Evolutionary conservation across 2,329 filamentous ascomycete genomes (phyloP).

Genomic region (Tolypocladium sp.): DNA sequence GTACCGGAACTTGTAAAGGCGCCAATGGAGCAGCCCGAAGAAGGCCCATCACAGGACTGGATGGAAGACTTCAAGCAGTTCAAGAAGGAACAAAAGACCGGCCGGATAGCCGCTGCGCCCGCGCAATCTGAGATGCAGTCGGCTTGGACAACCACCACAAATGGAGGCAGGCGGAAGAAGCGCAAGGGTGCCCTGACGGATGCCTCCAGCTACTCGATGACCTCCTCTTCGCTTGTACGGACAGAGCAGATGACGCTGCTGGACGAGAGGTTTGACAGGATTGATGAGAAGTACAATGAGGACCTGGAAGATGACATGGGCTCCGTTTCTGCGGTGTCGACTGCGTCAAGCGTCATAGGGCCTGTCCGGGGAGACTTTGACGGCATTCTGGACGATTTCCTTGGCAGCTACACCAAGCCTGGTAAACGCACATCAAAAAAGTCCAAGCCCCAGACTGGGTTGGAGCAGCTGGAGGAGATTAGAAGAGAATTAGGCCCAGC

Average conservation of each 20-base stretch:
- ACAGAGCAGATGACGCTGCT: slow-evolving; percentile 81
- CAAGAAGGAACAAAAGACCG: slow-evolving; percentile 65
- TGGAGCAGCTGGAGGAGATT: slow-evolving; percentile 88
- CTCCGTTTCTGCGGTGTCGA: slow-evolving; percentile 52
- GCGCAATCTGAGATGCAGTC: slow-evolving; percentile 57
- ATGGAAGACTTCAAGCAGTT: slow-evolving; percentile 89
- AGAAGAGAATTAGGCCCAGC: slow-evolving; percentile 71
- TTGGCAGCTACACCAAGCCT: slow-evolving; percentile 62
- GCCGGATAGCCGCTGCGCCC: slow-evolving; percentile 29
- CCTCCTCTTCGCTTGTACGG: slow-evolving; percentile 74
- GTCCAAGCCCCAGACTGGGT: slow-evolving; percentile 68
- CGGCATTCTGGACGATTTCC: slow-evolving; percentile 85
- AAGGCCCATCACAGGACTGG: slow-evolving; percentile 70
- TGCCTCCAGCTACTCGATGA: slow-evolving; percentile 84
- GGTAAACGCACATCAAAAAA: slow-evolving; percentile 73
- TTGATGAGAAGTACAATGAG: slow-evolving; percentile 67
- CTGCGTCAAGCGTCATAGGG: slow-evolving; percentile 57
- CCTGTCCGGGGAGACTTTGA: slow-evolving; percentile 74
- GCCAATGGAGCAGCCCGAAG: slow-evolving; percentile 40
- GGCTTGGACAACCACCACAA: slow-evolving; percentile 65
- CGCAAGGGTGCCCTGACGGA: slow-evolving; percentile 88
- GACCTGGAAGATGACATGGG: slow-evolving; percentile 40
- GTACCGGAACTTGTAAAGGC: slow-evolving; percentile 39
- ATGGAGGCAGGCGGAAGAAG: slow-evolving; percentile 81
- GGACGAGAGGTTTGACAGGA: slow-evolving; percentile 83